phyloP scores from a whole-genome alignment of 176 grass and related monocot species.

The Saccharum officinarum region DNA sequence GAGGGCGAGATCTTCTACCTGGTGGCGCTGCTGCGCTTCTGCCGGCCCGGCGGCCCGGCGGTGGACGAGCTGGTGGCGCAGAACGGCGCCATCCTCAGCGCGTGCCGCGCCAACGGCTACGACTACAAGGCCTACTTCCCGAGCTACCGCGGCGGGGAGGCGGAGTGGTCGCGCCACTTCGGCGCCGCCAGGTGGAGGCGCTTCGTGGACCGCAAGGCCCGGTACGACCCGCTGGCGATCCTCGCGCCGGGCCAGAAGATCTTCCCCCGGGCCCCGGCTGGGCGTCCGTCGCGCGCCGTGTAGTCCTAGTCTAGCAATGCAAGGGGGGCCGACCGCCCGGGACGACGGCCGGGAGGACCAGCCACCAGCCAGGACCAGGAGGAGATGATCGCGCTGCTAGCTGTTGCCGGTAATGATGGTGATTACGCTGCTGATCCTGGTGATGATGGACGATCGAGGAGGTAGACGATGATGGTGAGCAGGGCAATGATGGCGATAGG shows the following conservation, averaged over 20 bases:
- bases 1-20: conserved; percentile 87
- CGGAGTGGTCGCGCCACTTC: conserved; percentile 81
- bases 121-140: conserved; percentile 95
- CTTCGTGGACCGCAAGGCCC: conserved; percentile 67
- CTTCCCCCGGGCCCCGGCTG: conserved; percentile 44
- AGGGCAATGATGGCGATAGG: conserved; percentile 5
- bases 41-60: conserved; percentile 44
- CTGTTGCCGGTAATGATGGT: conserved; percentile 32
- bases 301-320: not conserved
- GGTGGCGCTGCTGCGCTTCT: conserved; percentile 88
- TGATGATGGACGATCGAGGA: conserved; percentile 34
- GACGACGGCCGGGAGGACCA: not conserved
- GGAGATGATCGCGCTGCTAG: not conserved
- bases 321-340: too few species aligned
- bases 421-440: conserved; percentile 18
- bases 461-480: not conserved
- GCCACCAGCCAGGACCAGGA: not conserved
- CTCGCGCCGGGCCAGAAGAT: conserved; percentile 88
- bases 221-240: conserved; percentile 74
- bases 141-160: conserved; percentile 39
- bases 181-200: conserved; percentile 52
- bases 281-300: not conserved
- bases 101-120: conserved; percentile 70
- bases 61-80: conserved; percentile 66
- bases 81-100: conserved; percentile 58